A percentile compares a stretch with the other conserved stretches of the same genome.
phyloP scores from a whole-genome alignment of 345 rosid species.

The Gossypium anomalum region DNA sequence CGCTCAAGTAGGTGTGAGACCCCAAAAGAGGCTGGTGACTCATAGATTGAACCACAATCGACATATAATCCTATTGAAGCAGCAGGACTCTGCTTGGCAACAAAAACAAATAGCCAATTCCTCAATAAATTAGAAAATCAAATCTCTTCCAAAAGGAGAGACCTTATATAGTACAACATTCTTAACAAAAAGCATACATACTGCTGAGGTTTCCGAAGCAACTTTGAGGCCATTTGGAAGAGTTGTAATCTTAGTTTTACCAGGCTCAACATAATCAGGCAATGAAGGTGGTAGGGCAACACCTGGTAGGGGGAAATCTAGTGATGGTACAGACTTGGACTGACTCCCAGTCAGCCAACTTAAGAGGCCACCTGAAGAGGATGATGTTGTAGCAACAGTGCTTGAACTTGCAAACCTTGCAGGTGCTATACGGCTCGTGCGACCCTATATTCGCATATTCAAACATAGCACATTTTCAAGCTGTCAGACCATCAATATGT shows the following conservation, averaged over 20 bases:
- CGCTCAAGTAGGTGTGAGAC: constrained; percentile 77
- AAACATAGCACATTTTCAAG: constrained; percentile 12
- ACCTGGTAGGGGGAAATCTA: constrained; percentile 55
- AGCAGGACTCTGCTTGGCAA: constrained; percentile 52
- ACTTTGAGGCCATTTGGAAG: constrained; percentile 61
- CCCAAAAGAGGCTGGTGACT: constrained; percentile 60
- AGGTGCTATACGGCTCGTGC: constrained; percentile 15
- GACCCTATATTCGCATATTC: constrained; percentile 30
- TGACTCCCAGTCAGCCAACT: constrained; percentile 70
- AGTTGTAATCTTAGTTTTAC: constrained; percentile 45
- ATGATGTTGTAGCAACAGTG: constrained; percentile 46
- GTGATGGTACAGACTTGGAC: constrained; percentile 42
- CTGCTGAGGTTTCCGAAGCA: constrained; percentile 55
- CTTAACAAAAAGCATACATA: constrained; percentile 26
- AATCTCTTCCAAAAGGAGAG: constrained; percentile 16
- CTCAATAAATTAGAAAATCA: constrained; percentile 2
- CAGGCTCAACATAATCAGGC: constrained; percentile 63
- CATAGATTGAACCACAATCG: constrained; percentile 69
- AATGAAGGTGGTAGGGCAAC: constrained; percentile 62
- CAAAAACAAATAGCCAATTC: constrained; percentile 17
- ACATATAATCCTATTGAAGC: constrained; percentile 80
- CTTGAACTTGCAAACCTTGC: constrained; percentile 51
- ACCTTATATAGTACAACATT: constrained; percentile 17
- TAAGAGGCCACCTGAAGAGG: constrained; percentile 45
- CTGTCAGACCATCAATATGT: constrained; percentile 4